Evolutionary conservation across 371 early-diverging fungal species (phyloP).

Genomic region (Mucor sp.): DNA sequence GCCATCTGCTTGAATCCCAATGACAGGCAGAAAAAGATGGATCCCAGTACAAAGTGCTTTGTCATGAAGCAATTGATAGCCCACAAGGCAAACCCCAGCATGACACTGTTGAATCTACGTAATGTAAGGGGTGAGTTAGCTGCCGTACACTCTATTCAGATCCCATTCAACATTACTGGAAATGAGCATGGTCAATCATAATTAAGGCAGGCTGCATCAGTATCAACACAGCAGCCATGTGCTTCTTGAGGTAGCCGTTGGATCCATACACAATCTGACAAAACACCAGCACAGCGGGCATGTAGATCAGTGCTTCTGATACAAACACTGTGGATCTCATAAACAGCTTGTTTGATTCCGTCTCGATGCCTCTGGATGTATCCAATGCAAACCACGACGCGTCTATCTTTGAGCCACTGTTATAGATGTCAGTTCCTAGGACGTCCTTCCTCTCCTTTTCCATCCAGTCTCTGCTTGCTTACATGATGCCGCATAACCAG

Average conservation of each 20-base stretch:
- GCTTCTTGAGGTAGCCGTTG: slow-evolving; percentile 38
- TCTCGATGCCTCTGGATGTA: slow-evolving; percentile 83
- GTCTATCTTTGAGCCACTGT: slow-evolving; percentile 74
- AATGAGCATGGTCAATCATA: slow-evolving; percentile 95
- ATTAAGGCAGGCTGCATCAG: slow-evolving; percentile 85
- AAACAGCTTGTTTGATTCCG: slow-evolving; percentile 72
- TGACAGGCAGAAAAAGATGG: slow-evolving; percentile 78
- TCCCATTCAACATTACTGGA: slow-evolving; percentile 64
- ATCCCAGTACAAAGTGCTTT: slow-evolving; percentile 68
- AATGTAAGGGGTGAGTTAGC: background rate
- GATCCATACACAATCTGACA: slow-evolving; percentile 48
- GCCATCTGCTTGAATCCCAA: slow-evolving; percentile 97
- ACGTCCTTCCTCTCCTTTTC: background rate
- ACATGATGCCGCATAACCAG: slow-evolving; percentile 83
- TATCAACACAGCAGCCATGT: slow-evolving; percentile 60
- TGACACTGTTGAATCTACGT: slow-evolving; percentile 85
- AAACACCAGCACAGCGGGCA: slow-evolving; percentile 73
- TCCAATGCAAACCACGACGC: slow-evolving; percentile 87
- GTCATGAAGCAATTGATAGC: slow-evolving; percentile 68
- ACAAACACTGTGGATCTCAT: slow-evolving; percentile 87
- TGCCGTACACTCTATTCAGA: background rate
- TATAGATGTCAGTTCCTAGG: background rate
- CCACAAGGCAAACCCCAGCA: slow-evolving; percentile 89
- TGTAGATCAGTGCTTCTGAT: slow-evolving; percentile 75
- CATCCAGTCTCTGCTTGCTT: slow-evolving; percentile 27